Evolutionary conservation across 2,329 filamentous ascomycete genomes (phyloP).

Genomic region (Cytospora chrysosperma): DNA sequence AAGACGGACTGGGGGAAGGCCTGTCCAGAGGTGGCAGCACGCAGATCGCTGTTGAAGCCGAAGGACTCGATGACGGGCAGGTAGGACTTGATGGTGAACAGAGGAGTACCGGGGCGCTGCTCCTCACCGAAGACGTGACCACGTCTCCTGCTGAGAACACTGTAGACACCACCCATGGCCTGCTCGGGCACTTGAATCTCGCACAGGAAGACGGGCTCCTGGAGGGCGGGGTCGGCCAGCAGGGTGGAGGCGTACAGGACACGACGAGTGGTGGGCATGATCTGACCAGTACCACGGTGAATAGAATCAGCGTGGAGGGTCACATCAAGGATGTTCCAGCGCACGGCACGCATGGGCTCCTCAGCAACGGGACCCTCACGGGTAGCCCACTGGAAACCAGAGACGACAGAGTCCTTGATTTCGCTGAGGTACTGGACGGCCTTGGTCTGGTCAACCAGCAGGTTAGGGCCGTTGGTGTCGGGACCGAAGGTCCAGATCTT

Average conservation of each 20-base stretch:
- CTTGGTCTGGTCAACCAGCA: slow-evolving; percentile 99
- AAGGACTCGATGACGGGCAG: slow-evolving; percentile 43
- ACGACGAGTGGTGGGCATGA: slow-evolving; percentile 97
- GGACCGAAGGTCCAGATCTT: slow-evolving; percentile 99
- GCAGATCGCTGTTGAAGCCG: slow-evolving; percentile 97
- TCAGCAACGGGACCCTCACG: slow-evolving; percentile 96
- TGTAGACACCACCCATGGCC: slow-evolving; percentile 99
- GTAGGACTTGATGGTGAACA: slow-evolving; percentile 80
- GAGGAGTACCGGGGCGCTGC: slow-evolving; percentile 96
- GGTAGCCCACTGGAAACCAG: slow-evolving; percentile 99
- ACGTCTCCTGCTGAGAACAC: slow-evolving; percentile 95
- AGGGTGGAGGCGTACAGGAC: slow-evolving; percentile 92
- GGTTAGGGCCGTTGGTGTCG: slow-evolving; percentile 95
- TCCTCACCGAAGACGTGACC: slow-evolving; percentile 99
- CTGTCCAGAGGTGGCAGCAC: slow-evolving; percentile 89
- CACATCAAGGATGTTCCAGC: slow-evolving; percentile 99
- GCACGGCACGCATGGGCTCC: slow-evolving; percentile 94
- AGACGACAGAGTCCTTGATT: slow-evolving; percentile 99
- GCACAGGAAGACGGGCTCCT: slow-evolving; percentile 97
- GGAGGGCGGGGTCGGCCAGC: slow-evolving; percentile 84
- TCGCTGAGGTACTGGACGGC: slow-evolving; percentile 99
- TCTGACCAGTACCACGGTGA: slow-evolving; percentile 98
- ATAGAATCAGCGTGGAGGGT: slow-evolving; percentile 99
- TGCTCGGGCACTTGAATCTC: slow-evolving; percentile 98
- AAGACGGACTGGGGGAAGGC: slow-evolving; percentile 99